A percentile compares a stretch with the other conserved stretches of the same genome.
phyloP scores from a whole-genome alignment of 805 yeast species.

The Kazachstania viticola region DNA sequence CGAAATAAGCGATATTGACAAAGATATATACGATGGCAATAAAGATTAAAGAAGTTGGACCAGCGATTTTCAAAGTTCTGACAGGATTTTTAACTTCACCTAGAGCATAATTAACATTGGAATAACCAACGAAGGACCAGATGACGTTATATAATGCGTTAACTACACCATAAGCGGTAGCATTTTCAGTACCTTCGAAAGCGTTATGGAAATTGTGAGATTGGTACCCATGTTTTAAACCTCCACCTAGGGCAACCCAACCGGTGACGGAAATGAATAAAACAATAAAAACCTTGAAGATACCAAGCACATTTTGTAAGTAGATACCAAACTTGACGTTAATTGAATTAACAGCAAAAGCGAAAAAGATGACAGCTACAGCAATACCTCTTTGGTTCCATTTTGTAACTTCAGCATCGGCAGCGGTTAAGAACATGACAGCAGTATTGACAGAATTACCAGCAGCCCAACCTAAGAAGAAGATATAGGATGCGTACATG shows the following conservation, averaged over 20 bases:
- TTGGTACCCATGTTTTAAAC: slow-evolving; percentile 35
- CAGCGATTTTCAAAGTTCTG: slow-evolving; percentile 56
- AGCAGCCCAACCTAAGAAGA: slow-evolving; percentile 77
- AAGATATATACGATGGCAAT: slow-evolving; percentile 60
- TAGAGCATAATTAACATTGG: slow-evolving; percentile 72
- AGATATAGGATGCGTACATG: slow-evolving; percentile 57
- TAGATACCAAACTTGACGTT: slow-evolving; percentile 56
- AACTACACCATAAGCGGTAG: slow-evolving; percentile 55
- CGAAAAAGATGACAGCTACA: slow-evolving; percentile 58
- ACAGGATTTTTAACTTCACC: slow-evolving; percentile 71
- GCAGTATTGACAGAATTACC: slow-evolving; percentile 77
- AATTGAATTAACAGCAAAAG: slow-evolving; percentile 52
- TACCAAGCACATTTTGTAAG: slow-evolving; percentile 54
- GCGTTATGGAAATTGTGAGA: slow-evolving; percentile 53
- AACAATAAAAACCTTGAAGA: slow-evolving; percentile 60
- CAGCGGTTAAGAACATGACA: slow-evolving; percentile 64
- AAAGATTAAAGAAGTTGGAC: slow-evolving; percentile 56
- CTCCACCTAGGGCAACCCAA: slow-evolving; percentile 76
- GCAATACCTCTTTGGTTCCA: slow-evolving; percentile 78
- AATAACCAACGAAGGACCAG: slow-evolving; percentile 78
- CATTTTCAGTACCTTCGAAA: slow-evolving; percentile 39
- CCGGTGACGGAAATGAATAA: slow-evolving; percentile 64
- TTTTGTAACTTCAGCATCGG: slow-evolving; percentile 50
- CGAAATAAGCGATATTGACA: slow-evolving; percentile 69
- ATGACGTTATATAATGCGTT: slow-evolving; percentile 72